A percentile compares a stretch with the other conserved stretches of the same genome.
Conservation (phyloP, 495 filamentous ascomycete species). For the Penicillium arizonense region DNA sequence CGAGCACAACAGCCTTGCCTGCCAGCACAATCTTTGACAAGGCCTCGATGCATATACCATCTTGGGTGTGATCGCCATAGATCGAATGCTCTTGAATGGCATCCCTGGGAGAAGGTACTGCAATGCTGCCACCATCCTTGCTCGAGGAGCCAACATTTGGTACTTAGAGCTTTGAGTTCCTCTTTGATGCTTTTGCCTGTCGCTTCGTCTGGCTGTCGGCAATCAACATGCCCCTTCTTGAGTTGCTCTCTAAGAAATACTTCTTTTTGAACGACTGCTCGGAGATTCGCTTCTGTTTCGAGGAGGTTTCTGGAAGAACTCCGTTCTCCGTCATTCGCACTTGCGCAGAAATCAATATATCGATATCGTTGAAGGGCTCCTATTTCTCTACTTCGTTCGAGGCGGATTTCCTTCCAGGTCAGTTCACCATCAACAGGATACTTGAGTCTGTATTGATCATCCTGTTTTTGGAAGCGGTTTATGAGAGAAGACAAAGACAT, state of each 20-base stretch:
- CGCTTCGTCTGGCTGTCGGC: too few species aligned
- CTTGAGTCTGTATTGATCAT: background rate
- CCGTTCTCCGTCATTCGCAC: background rate
- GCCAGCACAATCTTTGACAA: slow-evolving; percentile 2
- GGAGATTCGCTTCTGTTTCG: background rate
- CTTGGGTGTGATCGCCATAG: slow-evolving; percentile 7
- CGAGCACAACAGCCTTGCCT: slow-evolving; percentile 6
- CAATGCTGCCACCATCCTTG: background rate
- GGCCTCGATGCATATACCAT: slow-evolving; percentile 7
- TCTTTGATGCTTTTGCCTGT: background rate
- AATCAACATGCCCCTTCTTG: too few species aligned
- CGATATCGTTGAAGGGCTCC: background rate
- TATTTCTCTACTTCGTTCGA: background rate
- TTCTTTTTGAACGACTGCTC: background rate
- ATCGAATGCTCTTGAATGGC: background rate
- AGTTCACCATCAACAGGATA: too few species aligned
- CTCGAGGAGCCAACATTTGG: background rate
- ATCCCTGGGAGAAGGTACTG: background rate
- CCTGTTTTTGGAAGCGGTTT: background rate
- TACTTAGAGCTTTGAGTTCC: background rate
- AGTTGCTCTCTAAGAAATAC: background rate
- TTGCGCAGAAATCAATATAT: too few species aligned
- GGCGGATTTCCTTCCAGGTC: background rate
- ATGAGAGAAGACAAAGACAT: background rate
- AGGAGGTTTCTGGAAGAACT: background rate